Evolutionary conservation across 768 basidiomycete genomes (phyloP), one percentile per base, ranked within the genome.

Genomic region (Pleurotus platypus): DNA sequence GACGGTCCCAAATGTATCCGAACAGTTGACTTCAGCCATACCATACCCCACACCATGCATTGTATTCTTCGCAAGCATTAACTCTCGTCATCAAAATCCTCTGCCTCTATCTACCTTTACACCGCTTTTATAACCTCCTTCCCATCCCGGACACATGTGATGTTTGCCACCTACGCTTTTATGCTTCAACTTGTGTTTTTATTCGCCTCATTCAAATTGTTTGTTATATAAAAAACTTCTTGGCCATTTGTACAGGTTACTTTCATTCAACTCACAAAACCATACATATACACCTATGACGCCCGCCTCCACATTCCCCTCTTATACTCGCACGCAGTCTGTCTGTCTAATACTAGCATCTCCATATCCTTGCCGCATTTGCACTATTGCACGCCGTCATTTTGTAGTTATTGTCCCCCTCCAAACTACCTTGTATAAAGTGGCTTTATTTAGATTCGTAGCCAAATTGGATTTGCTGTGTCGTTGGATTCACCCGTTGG

Each of bases 271-370:
- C n/a, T 16, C 24, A 51, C 39, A 24, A 26, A 15, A 54, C 51
- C 39, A 54, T 38, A 54, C 18, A 35, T n/a, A 50, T n/a, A 51
- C 49, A 13, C n/a, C 37, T 42, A 54, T 54, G 24, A 40, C 9
- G 37, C 51, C 51, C 12, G 37, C 67, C 68, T 75, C 76, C 72
- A 71, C 72, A 74, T 69, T 62, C 66, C 72, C 66, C 70, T 69
- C 72, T 75, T 74, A 75, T 75, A 73, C 77, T 75, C 13, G 15
- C 51, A 54, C 38, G 26, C 51, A 50, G 75, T 74, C 78, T 79
- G 82, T 84, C 81, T 85, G 84, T 82, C 75, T 84, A 78, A 85
- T 84, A 35, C 30, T 35, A 84, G 81, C 83, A 79, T 69, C 39
- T 57, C 60, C 66, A 67, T 66, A 60, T 56, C 66, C 69, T 67